Base-by-base conservation (phyloP, 176 grass and related monocot genomes). In the Bothriochloa decipiens region DNA sequence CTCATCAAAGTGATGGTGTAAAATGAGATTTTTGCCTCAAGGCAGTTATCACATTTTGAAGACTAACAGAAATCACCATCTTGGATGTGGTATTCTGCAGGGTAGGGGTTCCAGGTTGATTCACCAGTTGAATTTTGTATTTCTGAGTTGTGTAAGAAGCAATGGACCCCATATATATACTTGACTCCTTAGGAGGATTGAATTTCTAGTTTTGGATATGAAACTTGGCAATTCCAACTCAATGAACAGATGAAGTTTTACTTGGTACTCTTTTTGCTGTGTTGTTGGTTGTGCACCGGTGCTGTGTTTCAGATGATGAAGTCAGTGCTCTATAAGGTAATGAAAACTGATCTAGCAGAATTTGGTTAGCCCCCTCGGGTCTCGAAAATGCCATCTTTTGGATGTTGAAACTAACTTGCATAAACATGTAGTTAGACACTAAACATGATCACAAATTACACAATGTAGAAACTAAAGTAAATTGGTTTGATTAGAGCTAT, bases 121-220 rank as follows among this genome's bases (percentile, higher is more conserved):
- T 60, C 25, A 42, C 74, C 11, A 72, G 18, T 29, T 11, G 75
- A 75, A 73, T 64, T 49, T 49, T 53, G n/a, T 6, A 22, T 75
- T 83, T 49, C 75, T 63, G 39, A 2, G 61, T 22, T 79, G 22
- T 22, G 39, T 50, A 83, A 62, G 76, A 66, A 78, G 18, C 64
- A 33, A 72, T 4, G 0, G 43, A 4, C 72, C 45, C 72, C 70
- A 72, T 36, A 36, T 36, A 17, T n/a, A 76, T 82, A 62, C 29
- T 65, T 25, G 25, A 72, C 43, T 37, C 20, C 35, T 16, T 37
- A 26, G 17, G 36, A 16, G 60, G 45, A 40, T 46, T 75, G 2
- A 67, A 18, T 79, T 79, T 10, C 36, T 57, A 12, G 1, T 28
- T 65, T 65, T 82, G 2, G 39, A 35, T 75, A 46, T 55, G 14